Evolutionary conservation across 495 filamentous ascomycete genomes (phyloP).

Genomic region (Platismatia glauca): DNA sequence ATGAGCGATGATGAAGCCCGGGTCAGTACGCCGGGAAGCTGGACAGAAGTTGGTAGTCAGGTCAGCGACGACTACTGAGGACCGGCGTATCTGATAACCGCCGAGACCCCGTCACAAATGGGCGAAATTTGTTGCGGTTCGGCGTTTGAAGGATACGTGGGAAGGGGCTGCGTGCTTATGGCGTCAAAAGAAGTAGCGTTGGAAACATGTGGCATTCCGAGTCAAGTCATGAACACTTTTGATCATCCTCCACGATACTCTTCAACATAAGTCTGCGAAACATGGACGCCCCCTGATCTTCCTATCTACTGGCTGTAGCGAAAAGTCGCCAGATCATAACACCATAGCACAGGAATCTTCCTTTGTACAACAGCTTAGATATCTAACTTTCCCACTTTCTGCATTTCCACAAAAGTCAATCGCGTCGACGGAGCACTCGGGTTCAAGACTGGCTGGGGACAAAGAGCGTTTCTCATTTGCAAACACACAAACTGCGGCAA

Average conservation of each 20-base stretch:
- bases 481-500: background rate
- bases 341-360: background rate
- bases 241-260: no score
- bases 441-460: background rate
- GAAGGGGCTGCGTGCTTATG: background rate
- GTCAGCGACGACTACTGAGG: conserved; percentile 40
- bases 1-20: conserved; percentile 59
- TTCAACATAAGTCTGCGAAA: background rate
- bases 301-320: background rate
- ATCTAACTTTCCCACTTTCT: background rate
- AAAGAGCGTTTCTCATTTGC: background rate
- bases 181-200: background rate
- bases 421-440: background rate
- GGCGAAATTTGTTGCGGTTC: no score
- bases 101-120: no score
- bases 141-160: no score
- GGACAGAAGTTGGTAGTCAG: conserved; percentile 71
- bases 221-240: background rate
- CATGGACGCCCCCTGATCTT: background rate
- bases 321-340: background rate
- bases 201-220: background rate
- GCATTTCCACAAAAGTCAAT: background rate
- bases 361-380: background rate
- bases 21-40: conserved; percentile 57
- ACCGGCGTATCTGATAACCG: no score